phyloP scores from a whole-genome alignment of 78 protist species.

The Protostelium mycophagum region DNA sequence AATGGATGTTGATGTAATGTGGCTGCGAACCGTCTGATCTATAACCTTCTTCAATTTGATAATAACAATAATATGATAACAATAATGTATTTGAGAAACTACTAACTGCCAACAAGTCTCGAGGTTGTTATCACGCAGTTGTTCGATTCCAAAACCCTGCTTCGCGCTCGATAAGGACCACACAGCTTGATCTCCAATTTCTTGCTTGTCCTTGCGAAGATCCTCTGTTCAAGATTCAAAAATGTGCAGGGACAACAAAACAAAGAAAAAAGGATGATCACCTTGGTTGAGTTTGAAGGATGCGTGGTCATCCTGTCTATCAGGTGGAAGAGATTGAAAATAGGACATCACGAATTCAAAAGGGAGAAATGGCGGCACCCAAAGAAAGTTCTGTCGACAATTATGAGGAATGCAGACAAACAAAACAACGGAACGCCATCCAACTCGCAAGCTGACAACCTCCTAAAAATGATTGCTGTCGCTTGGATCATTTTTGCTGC shows the following conservation, averaged over 20 bases:
- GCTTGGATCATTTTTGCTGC: too few species aligned
- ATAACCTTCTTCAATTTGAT: neutral
- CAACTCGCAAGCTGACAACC: too few species aligned
- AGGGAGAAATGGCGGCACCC: too few species aligned
- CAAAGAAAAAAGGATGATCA: too few species aligned
- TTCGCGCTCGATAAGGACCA: constrained; percentile 48
- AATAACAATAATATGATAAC: neutral
- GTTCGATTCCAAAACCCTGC: constrained; percentile 56
- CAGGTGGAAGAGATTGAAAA: neutral
- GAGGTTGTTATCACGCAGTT: constrained; percentile 39
- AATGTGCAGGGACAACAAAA: too few species aligned
- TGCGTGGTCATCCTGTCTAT: neutral
- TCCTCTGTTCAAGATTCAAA: too few species aligned
- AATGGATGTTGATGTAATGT: constrained; percentile 48
- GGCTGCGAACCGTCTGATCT: constrained; percentile 70
- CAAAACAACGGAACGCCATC: too few species aligned
- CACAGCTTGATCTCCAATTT: constrained; percentile 37
- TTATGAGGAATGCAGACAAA: too few species aligned
- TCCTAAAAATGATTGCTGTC: too few species aligned
- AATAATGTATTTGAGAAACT: neutral
- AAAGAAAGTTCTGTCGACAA: too few species aligned
- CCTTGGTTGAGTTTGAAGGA: too few species aligned
- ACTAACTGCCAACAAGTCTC: constrained; percentile 64
- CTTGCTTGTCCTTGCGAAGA: neutral
- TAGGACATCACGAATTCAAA: too few species aligned